Conservation (phyloP, 1,139 yeast genomes). For the Torulaspora pretoriensis region DNA sequence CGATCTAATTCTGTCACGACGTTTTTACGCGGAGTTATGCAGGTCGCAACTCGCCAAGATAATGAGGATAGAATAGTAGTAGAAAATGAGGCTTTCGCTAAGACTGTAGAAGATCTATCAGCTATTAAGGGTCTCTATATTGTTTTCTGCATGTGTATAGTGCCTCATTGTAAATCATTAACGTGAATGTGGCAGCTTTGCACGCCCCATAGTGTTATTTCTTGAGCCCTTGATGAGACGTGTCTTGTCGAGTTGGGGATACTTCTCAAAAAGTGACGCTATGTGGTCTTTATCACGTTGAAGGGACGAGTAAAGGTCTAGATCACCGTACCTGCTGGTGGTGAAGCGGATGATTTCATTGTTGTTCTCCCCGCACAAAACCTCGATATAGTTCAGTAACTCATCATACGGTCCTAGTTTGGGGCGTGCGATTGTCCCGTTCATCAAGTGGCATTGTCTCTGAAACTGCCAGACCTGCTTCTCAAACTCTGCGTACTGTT, state of each 20-base stretch:
- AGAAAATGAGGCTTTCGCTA: conserved; percentile 5
- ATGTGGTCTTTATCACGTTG: conserved; percentile 19
- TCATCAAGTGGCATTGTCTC: conserved; percentile 23
- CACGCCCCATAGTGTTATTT: conserved; percentile 10
- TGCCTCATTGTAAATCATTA: conserved; percentile 4
- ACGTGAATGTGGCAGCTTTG: conserved; percentile 4
- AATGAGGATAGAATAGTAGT: neutral
- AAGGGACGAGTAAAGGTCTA: conserved; percentile 24
- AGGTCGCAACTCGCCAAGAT: neutral
- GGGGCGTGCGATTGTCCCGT: conserved; percentile 25
- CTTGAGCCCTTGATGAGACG: neutral
- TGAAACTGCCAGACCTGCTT: conserved; percentile 29
- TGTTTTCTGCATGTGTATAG: conserved; percentile 1
- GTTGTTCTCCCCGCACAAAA: conserved; percentile 28
- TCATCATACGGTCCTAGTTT: conserved; percentile 26
- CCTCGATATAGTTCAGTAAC: conserved; percentile 26
- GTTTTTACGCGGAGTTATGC: conserved; percentile 2
- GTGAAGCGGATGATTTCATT: conserved; percentile 30
- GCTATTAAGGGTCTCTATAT: conserved; percentile 3
- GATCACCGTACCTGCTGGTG: conserved; percentile 31
- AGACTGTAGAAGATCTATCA: neutral
- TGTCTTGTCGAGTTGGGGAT: neutral
- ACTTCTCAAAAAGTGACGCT: conserved; percentile 14
- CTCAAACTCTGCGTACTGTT: conserved; percentile 17
- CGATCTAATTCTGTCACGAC: neutral